Conservation (phyloP, 345 rosid genomes). For the Linum lewisii region DNA sequence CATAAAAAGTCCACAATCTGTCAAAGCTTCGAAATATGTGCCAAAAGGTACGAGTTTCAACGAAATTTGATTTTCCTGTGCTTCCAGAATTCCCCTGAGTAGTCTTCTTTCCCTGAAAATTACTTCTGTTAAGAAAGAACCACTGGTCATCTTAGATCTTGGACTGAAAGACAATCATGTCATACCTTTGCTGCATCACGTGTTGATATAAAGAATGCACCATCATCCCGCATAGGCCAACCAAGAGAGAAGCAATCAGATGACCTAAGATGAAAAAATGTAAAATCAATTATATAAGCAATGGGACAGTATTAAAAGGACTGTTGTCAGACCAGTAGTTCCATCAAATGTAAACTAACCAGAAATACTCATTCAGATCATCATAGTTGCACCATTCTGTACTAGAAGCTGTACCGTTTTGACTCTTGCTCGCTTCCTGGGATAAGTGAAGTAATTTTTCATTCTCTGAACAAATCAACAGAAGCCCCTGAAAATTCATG, state of each 20-base stretch:
- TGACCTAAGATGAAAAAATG: constrained; percentile 1
- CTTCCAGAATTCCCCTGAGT: constrained; percentile 21
- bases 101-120: constrained; percentile 29
- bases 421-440: constrained; percentile 7
- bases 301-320: background rate
- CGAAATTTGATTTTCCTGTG: constrained; percentile 52
- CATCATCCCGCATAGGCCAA: constrained; percentile 13
- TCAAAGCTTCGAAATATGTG: constrained; percentile 61
- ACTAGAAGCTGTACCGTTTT: background rate
- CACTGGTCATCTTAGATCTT: background rate
- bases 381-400: constrained; percentile 9
- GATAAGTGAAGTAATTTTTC: background rate
- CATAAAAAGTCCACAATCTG: constrained; percentile 59
- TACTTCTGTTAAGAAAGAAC: background rate
- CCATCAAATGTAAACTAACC: constrained; percentile 2
- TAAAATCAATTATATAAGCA: background rate
- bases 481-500: constrained; percentile 10
- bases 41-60: constrained; percentile 56
- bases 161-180: background rate
- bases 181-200: background rate
- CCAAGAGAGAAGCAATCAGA: constrained; percentile 6
- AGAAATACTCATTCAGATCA: constrained; percentile 9
- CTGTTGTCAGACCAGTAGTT: background rate
- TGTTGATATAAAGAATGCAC: constrained; percentile 4
- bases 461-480: background rate